Percentiles rank a stretch among this genome's conserved stretches.
Evolutionary conservation across 805 yeast species (phyloP).

Genomic region (Phaffomyces opuntiae): DNA sequence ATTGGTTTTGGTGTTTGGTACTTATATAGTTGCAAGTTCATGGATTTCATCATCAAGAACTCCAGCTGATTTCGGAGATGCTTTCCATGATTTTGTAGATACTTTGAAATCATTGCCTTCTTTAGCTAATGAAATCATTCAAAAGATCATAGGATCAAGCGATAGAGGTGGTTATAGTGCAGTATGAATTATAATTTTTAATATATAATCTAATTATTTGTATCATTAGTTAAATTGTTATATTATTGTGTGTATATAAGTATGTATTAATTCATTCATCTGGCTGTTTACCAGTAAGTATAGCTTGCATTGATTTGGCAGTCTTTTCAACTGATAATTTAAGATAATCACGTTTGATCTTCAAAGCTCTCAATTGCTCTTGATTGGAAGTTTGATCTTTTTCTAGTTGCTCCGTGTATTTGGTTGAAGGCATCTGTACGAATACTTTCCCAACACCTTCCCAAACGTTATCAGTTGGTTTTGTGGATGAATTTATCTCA

Average conservation of each 20-base stretch:
- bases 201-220: neutral
- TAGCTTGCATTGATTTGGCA: conserved; percentile 49
- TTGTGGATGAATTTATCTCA: conserved; percentile 3
- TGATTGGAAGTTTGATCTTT: conserved; percentile 45
- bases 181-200: conserved; percentile 29
- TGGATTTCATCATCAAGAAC: conserved; percentile 68
- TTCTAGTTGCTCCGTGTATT: conserved; percentile 42
- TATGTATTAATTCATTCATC: neutral
- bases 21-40: conserved; percentile 66
- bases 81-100: conserved; percentile 67
- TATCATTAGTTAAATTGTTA: neutral
- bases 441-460: conserved; percentile 80
- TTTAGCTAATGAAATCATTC: conserved; percentile 59
- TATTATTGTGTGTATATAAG: neutral
- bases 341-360: conserved; percentile 64
- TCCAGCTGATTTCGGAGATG: conserved; percentile 64
- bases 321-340: conserved; percentile 75
- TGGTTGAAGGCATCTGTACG: conserved; percentile 34
- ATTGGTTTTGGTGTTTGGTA: conserved; percentile 59
- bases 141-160: conserved; percentile 52
- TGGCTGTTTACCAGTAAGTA: conserved; percentile 16
- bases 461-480: conserved; percentile 51
- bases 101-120: conserved; percentile 57
- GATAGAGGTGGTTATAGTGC: conserved; percentile 91
- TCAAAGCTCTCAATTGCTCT: conserved; percentile 54